Conservation (phyloP, 805 yeast genomes). For the Teunomyces gatunensis region DNA sequence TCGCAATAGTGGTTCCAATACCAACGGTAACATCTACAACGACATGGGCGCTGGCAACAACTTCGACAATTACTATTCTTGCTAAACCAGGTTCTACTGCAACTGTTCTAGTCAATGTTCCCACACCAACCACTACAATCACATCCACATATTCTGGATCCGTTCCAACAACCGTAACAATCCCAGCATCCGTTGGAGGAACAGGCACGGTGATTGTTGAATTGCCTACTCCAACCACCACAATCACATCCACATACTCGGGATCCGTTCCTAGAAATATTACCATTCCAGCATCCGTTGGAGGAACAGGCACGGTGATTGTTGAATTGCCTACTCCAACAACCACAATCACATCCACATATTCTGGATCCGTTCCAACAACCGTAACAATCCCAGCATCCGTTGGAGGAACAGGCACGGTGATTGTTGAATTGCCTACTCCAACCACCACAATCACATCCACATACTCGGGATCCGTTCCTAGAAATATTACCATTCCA, state of each 20-base stretch:
- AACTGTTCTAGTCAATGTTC: not conserved
- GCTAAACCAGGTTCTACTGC: conserved; percentile 2
- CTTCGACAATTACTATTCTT: not conserved
- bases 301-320: too few species aligned
- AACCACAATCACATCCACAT: not conserved
- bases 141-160: not conserved
- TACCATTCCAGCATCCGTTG: too few species aligned
- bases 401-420: conserved; percentile 12
- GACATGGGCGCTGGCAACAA: conserved; percentile 3
- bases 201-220: conserved; percentile 12
- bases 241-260: not conserved
- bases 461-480: too few species aligned
- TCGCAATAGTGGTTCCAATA: not conserved
- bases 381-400: not conserved
- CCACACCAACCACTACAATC: not conserved
- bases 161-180: too few species aligned
- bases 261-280: too few species aligned
- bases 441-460: conserved; percentile 9
- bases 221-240: conserved; percentile 12
- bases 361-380: not conserved
- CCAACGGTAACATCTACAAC: conserved; percentile 3
- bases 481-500: too few species aligned
- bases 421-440: conserved; percentile 11
- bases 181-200: too few species aligned
- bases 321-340: not conserved